These are phyloP conservation scores for sorghum (Sorghum bicolor) DNA, from an alignment of 176 grass and related monocot genomes.

Conservation along the genomic window Sorghum_bicolor_NCBIv3 NC_012870.2:4950001-4950500, in stretches of 20 bases:
- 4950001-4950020: too few species aligned
- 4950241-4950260: slow-evolving; percentile 8
- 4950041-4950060: slow-evolving; percentile 27
- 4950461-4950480: slow-evolving; percentile 40
- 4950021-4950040: slow-evolving; percentile 21
- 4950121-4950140: background rate
- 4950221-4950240: background rate
- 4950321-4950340: slow-evolving; percentile 21
- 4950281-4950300: background rate
- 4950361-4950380: background rate
- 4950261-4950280: background rate
- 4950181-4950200: background rate
- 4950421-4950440: background rate
- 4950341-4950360: slow-evolving; percentile 28
- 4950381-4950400: background rate
- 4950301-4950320: slow-evolving; percentile 16
- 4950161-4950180: slow-evolving; percentile 24
- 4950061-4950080: slow-evolving; percentile 41
- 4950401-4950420: background rate
- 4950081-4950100: slow-evolving; percentile 31
- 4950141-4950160: slow-evolving; percentile 33
- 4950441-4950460: slow-evolving; percentile 13
- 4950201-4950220: slow-evolving; percentile 6
- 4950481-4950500: slow-evolving; percentile 19
- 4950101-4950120: background rate